phyloP scores from a whole-genome alignment of 768 basidiomycete genomes.

The Lentinula detonsa region DNA sequence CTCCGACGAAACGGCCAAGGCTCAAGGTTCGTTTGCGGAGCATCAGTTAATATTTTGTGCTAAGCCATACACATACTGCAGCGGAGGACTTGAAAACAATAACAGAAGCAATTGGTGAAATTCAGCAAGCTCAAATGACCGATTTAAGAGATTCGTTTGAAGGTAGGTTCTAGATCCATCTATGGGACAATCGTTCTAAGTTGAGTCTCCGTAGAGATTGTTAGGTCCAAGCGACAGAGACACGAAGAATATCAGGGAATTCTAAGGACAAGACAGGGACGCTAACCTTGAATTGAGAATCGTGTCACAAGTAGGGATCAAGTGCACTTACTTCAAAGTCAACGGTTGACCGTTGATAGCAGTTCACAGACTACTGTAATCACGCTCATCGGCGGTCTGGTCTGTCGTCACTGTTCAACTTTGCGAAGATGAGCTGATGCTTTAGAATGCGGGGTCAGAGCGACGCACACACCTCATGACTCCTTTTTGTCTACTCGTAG shows the following conservation, averaged over 20 bases:
- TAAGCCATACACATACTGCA: neutral
- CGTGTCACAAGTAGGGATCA: too few species aligned
- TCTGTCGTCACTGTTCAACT: too few species aligned
- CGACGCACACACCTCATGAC: too few species aligned
- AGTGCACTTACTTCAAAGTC: too few species aligned
- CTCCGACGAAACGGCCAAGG: neutral
- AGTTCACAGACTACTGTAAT: too few species aligned
- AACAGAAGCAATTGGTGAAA: neutral
- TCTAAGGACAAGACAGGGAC: neutral
- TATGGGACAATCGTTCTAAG: neutral
- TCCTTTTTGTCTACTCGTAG: too few species aligned
- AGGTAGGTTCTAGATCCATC: neutral
- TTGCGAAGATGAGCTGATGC: too few species aligned
- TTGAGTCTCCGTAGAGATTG: neutral
- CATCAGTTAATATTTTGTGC: neutral
- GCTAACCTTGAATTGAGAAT: too few species aligned
- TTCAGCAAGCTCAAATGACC: neutral
- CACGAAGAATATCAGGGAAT: neutral
- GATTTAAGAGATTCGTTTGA: neutral
- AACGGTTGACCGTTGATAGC: too few species aligned
- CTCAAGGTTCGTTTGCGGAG: constrained; percentile 1
- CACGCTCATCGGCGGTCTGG: too few species aligned
- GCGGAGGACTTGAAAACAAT: neutral
- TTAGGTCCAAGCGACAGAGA: neutral
- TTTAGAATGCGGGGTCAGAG: too few species aligned